These are phyloP conservation scores for Wickerhamiella hasegawae DNA, from an alignment of 805 yeast genomes.

Conservation along the genomic window DNA sequence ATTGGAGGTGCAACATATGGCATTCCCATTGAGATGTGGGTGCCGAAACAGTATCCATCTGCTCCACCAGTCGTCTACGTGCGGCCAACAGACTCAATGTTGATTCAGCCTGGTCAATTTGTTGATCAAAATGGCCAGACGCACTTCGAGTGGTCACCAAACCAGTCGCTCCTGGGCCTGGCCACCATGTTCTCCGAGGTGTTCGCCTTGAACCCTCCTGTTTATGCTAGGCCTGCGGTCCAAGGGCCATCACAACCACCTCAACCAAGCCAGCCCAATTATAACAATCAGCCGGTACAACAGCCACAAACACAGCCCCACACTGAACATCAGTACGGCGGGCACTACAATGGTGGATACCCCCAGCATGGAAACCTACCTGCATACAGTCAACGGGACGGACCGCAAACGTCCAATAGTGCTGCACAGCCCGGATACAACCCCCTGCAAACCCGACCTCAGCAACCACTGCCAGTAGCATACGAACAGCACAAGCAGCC, in stretches of 20 bases:
- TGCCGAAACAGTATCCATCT: conserved; percentile 58
- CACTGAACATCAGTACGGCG: too few relatives aligned
- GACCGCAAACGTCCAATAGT: too few relatives aligned
- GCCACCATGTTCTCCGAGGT: conserved; percentile 21
- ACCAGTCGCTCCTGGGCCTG: conserved; percentile 20
- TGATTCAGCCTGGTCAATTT: conserved; percentile 42
- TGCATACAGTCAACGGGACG: too few relatives aligned
- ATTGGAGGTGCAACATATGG: conserved; percentile 21
- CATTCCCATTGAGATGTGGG: conserved; percentile 59
- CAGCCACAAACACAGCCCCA: too few relatives aligned
- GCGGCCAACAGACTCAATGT: conserved; percentile 32
- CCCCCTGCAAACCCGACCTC: too few relatives aligned
- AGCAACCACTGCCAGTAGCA: too few relatives aligned
- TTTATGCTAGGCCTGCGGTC: conserved; percentile 22
- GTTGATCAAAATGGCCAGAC: conserved; percentile 59
- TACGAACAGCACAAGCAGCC: neutral
- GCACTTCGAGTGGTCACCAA: conserved; percentile 45
- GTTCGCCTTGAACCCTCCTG: conserved; percentile 32
- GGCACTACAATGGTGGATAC: too few relatives aligned
- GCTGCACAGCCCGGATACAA: too few relatives aligned
- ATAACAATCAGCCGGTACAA: too few relatives aligned
- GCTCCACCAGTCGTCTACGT: conserved; percentile 53
- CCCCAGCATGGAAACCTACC: too few relatives aligned
- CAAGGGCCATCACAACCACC: neutral
- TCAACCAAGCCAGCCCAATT: too few relatives aligned